Conservation (phyloP, 768 basidiomycete species). For the Tulasnella sp. region DNA sequence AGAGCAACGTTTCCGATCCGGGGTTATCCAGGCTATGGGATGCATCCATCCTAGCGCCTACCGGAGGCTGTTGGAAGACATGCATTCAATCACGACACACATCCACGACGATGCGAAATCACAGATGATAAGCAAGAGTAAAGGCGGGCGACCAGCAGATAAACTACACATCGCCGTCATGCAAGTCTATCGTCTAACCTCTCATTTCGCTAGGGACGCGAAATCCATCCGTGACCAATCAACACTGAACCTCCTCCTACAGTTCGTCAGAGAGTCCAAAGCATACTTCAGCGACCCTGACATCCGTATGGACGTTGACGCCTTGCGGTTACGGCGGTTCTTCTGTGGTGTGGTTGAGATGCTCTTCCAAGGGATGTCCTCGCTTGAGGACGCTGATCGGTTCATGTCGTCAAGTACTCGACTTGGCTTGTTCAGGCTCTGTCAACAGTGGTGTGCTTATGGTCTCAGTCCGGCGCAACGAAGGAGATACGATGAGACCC, state of each 20-base stretch:
- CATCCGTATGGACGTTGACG: constrained; percentile 59
- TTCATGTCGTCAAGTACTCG: constrained; percentile 68
- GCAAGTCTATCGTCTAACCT: constrained; percentile 78
- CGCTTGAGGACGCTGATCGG: constrained; percentile 60
- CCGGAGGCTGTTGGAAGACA: constrained; percentile 70
- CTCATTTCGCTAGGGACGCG: constrained; percentile 60
- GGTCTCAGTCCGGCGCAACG: constrained; percentile 35
- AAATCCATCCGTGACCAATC: constrained; percentile 57
- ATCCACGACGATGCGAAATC: constrained; percentile 65
- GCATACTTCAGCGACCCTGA: constrained; percentile 61
- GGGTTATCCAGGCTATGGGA: constrained; percentile 80
- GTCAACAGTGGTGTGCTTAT: constrained; percentile 89
- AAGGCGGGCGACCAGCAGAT: constrained; percentile 57
- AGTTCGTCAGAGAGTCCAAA: constrained; percentile 78
- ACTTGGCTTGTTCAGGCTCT: constrained; percentile 68
- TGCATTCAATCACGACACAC: constrained; percentile 69
- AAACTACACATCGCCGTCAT: constrained; percentile 78
- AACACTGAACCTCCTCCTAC: constrained; percentile 66
- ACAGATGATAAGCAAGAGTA: constrained; percentile 37
- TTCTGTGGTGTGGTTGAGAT: constrained; percentile 86
- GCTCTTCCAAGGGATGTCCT: constrained; percentile 59
- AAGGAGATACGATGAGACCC: constrained; percentile 58
- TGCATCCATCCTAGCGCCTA: constrained; percentile 69
- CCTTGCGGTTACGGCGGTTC: constrained; percentile 75
- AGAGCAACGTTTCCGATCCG: constrained; percentile 69